Evolutionary conservation across 164 flowering plant genomes (phyloP).

Genomic region (Chloranthus sessilifolius): DNA sequence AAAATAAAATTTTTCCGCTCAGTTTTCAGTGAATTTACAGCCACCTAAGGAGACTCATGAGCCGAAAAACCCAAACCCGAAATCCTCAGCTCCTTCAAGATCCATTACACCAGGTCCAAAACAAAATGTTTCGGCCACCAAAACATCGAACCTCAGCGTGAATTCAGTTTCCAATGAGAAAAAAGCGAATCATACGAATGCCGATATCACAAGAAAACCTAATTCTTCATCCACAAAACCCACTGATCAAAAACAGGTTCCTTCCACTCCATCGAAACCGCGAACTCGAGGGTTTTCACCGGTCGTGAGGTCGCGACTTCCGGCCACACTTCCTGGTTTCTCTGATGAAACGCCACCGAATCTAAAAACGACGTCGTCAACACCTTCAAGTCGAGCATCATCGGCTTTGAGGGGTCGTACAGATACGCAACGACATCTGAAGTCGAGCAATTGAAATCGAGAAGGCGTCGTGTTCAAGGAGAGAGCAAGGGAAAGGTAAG

Average conservation of each 20-base stretch:
- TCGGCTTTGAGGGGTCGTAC: constrained; percentile 25
- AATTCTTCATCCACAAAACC: constrained; percentile 3
- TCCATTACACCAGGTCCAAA: constrained; percentile 28
- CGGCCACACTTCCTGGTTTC: constrained; percentile 29
- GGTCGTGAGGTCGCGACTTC: constrained; percentile 24
- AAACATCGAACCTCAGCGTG: neutral
- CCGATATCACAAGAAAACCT: neutral
- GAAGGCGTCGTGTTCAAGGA: constrained; percentile 35
- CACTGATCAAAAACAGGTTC: neutral
- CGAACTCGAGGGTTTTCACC: constrained; percentile 41
- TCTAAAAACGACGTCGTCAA: constrained; percentile 21
- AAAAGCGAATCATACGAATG: neutral
- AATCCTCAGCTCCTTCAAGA: constrained; percentile 20
- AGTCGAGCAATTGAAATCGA: constrained; percentile 9
- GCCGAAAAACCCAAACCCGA: constrained; percentile 22
- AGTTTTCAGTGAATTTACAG: constrained; percentile 30
- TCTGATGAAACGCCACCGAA: constrained; percentile 35
- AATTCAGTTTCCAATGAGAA: neutral
- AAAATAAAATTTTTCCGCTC: neutral
- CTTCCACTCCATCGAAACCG: constrained; percentile 15
- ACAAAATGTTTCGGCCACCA: constrained; percentile 4
- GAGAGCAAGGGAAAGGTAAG: constrained; percentile 6
- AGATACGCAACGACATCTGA: neutral
- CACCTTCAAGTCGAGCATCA: constrained; percentile 16
- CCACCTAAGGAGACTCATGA: constrained; percentile 12